Base-by-base conservation (phyloP, 257 asterid species). In the Rauvolfia tetraphylla region DNA sequence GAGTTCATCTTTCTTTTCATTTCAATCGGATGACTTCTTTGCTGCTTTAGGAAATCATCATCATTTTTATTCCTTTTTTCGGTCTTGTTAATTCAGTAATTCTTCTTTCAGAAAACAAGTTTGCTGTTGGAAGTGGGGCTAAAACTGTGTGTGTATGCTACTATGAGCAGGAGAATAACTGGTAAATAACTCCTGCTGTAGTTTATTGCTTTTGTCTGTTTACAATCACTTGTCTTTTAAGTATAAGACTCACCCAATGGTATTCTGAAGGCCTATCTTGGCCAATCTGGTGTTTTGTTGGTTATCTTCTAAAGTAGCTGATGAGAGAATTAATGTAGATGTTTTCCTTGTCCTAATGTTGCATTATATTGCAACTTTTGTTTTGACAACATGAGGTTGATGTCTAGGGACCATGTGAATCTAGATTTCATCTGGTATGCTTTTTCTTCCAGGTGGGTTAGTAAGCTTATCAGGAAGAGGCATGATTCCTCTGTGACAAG, bases 71-170 rank as follows among this genome's bases (percentile, higher is more conserved):
- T 62, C 3, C 62, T 46, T 34, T 36, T 49, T 7, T 56, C 42
- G 46, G 46, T 27, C 22, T 18, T 73, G 56, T 75, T 51, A 71
- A 56, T 62, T 23, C 31, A 41, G 42, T 63, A 22, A 46, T 76
- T 79, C 38, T 62, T 54, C 73, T 80, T 82, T 73, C 90, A 95
- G 99, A 93, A 81, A 95, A 95, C 89, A 95, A 95, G 88, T 95
- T 95, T 84, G 98, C 98, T 76, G 99, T 95, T 82, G 99, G 99
- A 88, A 95, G 99, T 85, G 99, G 99, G 78, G 99, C 99, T 79
- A 95, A 92, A 89, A 93, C 98, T 86, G 98, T 95, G 78, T 95
- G 99, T 77, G 78, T 95, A 84, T 95, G 99, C 91, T 95, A 95
- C 90, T 95, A 95, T 61, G 98, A 95, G 87, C 98, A 93, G 87